These are phyloP conservation scores for Fusarium duplospermum DNA, from an alignment of 2,329 filamentous ascomycete species.

Conservation along the genomic window DNA sequence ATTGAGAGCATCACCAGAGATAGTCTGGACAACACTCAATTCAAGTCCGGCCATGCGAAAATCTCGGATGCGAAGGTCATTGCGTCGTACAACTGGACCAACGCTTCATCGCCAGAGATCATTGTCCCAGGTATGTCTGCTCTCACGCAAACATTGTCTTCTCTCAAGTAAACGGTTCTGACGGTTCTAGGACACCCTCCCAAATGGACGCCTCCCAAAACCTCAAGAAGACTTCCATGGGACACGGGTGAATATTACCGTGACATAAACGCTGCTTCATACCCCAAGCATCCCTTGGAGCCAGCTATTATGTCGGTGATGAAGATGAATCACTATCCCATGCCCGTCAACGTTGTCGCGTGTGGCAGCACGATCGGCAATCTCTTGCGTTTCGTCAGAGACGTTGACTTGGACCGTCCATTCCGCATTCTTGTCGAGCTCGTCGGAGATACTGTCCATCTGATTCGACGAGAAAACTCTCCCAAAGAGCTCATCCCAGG, in stretches of 20 bases:
- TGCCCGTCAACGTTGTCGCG: slow-evolving; percentile 66
- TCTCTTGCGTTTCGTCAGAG: slow-evolving; percentile 66
- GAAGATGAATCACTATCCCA: slow-evolving; percentile 33
- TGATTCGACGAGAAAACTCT: slow-evolving; percentile 71
- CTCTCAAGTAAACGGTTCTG: not conserved
- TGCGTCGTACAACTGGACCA: slow-evolving; percentile 64
- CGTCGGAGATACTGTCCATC: slow-evolving; percentile 68
- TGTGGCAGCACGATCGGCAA: slow-evolving; percentile 72
- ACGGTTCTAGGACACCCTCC: slow-evolving; percentile 39
- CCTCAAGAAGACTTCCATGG: not conserved
- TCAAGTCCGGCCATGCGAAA: not conserved
- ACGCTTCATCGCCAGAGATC: slow-evolving; percentile 55
- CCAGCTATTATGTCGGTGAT: slow-evolving; percentile 58
- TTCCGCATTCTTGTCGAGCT: slow-evolving; percentile 71
- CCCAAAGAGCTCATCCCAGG: slow-evolving; percentile 66
- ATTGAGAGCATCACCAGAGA: slow-evolving; percentile 34
- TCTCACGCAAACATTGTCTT: not conserved
- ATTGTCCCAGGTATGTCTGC: slow-evolving; percentile 53
- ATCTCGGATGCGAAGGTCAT: slow-evolving; percentile 55
- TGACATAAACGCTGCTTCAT: slow-evolving; percentile 65
- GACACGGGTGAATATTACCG: slow-evolving; percentile 64
- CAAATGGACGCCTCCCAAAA: slow-evolving; percentile 32
- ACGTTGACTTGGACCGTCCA: slow-evolving; percentile 55
- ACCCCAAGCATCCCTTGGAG: slow-evolving; percentile 62
- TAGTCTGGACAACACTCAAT: not conserved